These are phyloP conservation scores for Hypholoma sublateritium DNA, from an alignment of 768 basidiomycete species.

Conservation along the genomic window DNA sequence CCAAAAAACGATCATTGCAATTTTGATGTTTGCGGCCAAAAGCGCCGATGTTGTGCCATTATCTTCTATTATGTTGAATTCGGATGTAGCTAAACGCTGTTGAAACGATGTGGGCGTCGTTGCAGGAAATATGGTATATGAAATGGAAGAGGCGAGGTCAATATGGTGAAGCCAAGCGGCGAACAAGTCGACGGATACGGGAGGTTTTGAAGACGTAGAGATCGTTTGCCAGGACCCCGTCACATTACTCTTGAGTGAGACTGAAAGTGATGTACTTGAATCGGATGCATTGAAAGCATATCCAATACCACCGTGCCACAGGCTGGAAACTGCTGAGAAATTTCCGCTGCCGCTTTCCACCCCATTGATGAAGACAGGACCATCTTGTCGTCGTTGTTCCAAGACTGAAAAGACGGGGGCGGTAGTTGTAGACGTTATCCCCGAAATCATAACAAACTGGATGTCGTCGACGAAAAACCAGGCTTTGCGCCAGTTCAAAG, in stretches of 20 bases:
- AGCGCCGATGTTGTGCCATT: slow-evolving; percentile 48
- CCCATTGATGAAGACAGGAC: slow-evolving; percentile 42
- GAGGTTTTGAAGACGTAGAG: slow-evolving; percentile 58
- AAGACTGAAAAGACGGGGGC: slow-evolving; percentile 59
- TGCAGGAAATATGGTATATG: slow-evolving; percentile 45
- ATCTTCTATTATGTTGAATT: slow-evolving; percentile 39
- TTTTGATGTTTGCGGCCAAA: slow-evolving; percentile 37
- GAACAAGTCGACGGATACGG: slow-evolving; percentile 56
- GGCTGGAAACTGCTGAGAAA: slow-evolving; percentile 38
- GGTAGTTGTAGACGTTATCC: slow-evolving; percentile 39
- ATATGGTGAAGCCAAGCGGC: slow-evolving; percentile 42
- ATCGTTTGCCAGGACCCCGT: slow-evolving; percentile 60
- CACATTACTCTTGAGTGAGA: slow-evolving; percentile 39
- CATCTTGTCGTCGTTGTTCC: slow-evolving; percentile 54
- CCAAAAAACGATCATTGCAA: slow-evolving; percentile 56
- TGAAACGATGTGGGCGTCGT: slow-evolving; percentile 28
- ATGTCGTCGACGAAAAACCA: slow-evolving; percentile 71
- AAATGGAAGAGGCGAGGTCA: slow-evolving; percentile 22
- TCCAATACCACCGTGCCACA: slow-evolving; percentile 67
- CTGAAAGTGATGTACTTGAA: slow-evolving; percentile 32
- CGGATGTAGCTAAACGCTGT: slow-evolving; percentile 19
- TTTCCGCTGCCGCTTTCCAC: slow-evolving; percentile 16
- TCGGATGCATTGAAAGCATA: slow-evolving; percentile 43
- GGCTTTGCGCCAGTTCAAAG: slow-evolving; percentile 59
- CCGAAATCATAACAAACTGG: slow-evolving; percentile 59